Percentiles rank a stretch among this genome's conserved stretches.
These are phyloP conservation scores for Bretschneidera sinensis DNA, from an alignment of 345 rosid genomes.

Conservation along the genomic window DNA sequence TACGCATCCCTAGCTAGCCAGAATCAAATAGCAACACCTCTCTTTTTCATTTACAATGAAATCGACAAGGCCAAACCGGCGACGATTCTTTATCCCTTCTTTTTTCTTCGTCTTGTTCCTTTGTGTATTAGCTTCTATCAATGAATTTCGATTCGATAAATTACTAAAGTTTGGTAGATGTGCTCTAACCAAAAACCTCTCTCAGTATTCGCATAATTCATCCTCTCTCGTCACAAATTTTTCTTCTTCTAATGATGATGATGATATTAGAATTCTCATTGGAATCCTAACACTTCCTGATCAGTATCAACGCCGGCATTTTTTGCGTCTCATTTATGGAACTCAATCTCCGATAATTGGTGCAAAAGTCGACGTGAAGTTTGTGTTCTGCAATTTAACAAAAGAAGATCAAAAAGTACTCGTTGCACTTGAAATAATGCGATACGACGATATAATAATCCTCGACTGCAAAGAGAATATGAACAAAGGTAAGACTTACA, in stretches of 20 bases:
- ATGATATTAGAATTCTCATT: constrained; percentile 59
- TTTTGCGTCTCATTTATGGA: constrained; percentile 66
- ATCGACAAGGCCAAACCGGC: constrained; percentile 17
- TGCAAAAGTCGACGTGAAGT: constrained; percentile 67
- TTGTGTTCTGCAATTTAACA: constrained; percentile 83
- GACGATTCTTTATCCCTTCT: constrained; percentile 46
- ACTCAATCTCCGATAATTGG: constrained; percentile 38
- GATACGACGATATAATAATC: constrained; percentile 69
- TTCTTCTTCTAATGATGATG: constrained; percentile 17
- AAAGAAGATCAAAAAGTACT: constrained; percentile 80
- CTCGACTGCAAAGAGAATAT: constrained; percentile 78
- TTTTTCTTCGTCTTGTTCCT: constrained; percentile 57
- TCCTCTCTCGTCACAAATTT: constrained; percentile 20
- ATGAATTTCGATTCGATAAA: constrained; percentile 45
- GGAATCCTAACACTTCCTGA: constrained; percentile 83
- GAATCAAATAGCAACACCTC: background rate
- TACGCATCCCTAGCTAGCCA: background rate
- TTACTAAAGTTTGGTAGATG: constrained; percentile 45
- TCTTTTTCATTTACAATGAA: constrained; percentile 16
- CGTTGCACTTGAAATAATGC: constrained; percentile 89
- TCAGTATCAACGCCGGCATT: constrained; percentile 66
- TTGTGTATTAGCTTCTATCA: constrained; percentile 54
- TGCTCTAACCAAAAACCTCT: constrained; percentile 23
- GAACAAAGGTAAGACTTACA: constrained; percentile 86
- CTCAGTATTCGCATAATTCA: constrained; percentile 14